Percentiles rank a stretch among this genome's conserved stretches.
Conservation (phyloP, 176 grass and related monocot genomes). For the Lolium perenne region DNA sequence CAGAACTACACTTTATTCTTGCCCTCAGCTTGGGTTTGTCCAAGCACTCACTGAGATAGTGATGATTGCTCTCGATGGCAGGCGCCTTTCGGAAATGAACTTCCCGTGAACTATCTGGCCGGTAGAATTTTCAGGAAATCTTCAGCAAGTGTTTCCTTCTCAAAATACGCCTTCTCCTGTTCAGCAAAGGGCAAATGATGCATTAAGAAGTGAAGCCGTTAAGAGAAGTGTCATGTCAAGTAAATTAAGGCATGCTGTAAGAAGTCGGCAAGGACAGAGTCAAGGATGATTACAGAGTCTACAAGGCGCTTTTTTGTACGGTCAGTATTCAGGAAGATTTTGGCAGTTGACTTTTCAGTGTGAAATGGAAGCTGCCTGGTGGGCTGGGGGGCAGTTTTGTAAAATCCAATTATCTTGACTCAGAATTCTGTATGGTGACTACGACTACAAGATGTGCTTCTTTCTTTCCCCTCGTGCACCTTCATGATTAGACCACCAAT, state of each 20-base stretch:
- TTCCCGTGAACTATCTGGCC: no score
- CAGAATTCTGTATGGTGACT: neutral
- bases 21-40: neutral
- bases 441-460: neutral
- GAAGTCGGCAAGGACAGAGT: neutral
- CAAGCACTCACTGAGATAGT: neutral
- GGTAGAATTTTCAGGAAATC: no score
- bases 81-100: neutral
- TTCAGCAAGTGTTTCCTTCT: no score
- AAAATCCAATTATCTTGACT: constrained; percentile 26
- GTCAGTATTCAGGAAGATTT: no score
- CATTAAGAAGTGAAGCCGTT: neutral
- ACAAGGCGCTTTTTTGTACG: no score
- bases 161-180: neutral
- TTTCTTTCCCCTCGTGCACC: no score
- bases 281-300: neutral
- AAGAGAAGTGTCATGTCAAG: neutral
- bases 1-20: neutral
- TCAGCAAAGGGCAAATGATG: neutral
- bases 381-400: neutral
- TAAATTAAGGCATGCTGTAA: neutral
- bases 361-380: no score
- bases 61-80: neutral
- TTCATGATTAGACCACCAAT: no score
- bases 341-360: no score